Conservation (phyloP, 306 rosid species). For the Inga leiocalycina region DNA sequence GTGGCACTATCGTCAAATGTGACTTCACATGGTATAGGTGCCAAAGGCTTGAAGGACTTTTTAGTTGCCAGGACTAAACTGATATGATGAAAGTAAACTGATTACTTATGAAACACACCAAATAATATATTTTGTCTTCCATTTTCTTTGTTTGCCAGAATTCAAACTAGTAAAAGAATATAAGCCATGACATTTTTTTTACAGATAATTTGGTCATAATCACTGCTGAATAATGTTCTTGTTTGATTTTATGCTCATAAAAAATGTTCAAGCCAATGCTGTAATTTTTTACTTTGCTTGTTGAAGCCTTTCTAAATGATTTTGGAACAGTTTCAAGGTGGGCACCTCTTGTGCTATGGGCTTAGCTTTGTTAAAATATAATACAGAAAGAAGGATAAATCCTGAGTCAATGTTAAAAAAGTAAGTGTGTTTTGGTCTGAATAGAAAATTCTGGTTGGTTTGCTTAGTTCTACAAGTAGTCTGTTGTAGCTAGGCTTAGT, state of each 20-base stretch:
- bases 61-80: background rate
- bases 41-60: background rate
- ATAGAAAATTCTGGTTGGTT: conserved; percentile 3
- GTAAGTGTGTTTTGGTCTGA: background rate
- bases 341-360: conserved; percentile 11
- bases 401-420: conserved; percentile 9
- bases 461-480: conserved; percentile 11
- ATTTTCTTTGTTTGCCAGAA: background rate
- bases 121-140: background rate
- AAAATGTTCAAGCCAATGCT: conserved; percentile 1
- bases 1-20: background rate
- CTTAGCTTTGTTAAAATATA: conserved; percentile 3
- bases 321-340: background rate
- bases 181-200: background rate
- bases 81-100: conserved; percentile 2
- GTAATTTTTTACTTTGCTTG: background rate
- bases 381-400: background rate
- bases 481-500: background rate
- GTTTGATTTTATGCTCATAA: background rate
- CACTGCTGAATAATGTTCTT: background rate
- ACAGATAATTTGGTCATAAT: background rate
- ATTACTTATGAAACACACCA: background rate
- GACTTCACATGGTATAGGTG: background rate
- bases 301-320: background rate
- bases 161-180: background rate